These are phyloP conservation scores for Saccharomycopsis sp. DNA, from an alignment of 805 yeast species.

Conservation along the genomic window DNA sequence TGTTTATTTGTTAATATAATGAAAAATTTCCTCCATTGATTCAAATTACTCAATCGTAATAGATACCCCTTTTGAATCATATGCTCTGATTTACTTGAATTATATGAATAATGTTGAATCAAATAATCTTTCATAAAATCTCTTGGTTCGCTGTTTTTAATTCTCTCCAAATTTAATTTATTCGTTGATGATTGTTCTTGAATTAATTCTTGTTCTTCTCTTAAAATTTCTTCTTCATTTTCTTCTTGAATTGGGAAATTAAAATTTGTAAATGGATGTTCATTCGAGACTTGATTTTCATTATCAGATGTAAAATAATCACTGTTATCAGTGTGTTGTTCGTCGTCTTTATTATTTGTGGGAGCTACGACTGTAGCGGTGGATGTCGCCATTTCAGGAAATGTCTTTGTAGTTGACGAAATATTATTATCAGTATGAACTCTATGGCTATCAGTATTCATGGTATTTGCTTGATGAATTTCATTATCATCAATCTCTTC, in stretches of 20 bases:
- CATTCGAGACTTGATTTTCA: conserved; percentile 10
- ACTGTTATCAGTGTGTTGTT: not conserved
- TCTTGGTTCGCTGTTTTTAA: conserved; percentile 7
- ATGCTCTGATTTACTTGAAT: conserved; percentile 28
- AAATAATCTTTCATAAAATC: conserved; percentile 20
- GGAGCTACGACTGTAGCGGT: not conserved
- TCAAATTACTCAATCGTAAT: conserved; percentile 35
- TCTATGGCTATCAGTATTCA: not conserved
- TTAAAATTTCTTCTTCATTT: conserved; percentile 17
- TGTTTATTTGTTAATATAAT: conserved; percentile 36
- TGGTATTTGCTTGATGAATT: conserved; percentile 13
- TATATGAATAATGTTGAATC: conserved; percentile 18
- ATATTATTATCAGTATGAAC: not conserved
- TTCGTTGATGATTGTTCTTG: conserved; percentile 16
- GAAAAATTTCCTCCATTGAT: conserved; percentile 42
- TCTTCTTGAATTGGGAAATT: conserved; percentile 21
- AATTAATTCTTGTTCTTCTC: conserved; percentile 12
- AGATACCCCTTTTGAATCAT: conserved; percentile 37
- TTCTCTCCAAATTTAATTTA: conserved; percentile 22
- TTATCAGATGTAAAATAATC: conserved; percentile 22
- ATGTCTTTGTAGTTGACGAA: too few relatives aligned
- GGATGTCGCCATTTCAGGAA: too few relatives aligned
- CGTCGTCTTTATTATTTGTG: not conserved
- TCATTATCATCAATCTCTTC: conserved; percentile 12
- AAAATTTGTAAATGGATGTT: conserved; percentile 10